phyloP scores from a whole-genome alignment of 768 basidiomycete genomes.

The Hypholoma fasciculare region DNA sequence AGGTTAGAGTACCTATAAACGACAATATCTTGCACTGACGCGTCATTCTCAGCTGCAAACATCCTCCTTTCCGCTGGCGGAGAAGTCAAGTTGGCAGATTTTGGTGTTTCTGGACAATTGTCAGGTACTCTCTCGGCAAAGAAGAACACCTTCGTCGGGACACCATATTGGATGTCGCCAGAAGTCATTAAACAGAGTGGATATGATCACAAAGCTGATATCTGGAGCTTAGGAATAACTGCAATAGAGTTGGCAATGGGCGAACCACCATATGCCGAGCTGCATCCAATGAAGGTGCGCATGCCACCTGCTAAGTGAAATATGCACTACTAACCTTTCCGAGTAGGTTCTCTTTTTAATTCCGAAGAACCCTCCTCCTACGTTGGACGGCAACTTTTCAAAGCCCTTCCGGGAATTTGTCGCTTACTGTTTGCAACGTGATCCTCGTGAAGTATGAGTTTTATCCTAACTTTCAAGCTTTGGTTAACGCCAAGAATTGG shows the following conservation, averaged over 20 bases:
- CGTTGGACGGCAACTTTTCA: conserved; percentile 87
- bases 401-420: conserved; percentile 96
- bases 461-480: background rate
- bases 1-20: conserved; percentile 47
- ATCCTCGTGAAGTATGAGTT: conserved; percentile 80
- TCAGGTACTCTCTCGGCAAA: conserved; percentile 90
- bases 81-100: conserved; percentile 97
- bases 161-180: conserved; percentile 99
- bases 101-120: conserved; percentile 97
- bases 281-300: conserved; percentile 97
- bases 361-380: conserved; percentile 95
- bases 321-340: background rate
- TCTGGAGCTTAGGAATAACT: conserved; percentile 97
- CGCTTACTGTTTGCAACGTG: conserved; percentile 87
- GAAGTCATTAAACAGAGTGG: conserved; percentile 99
- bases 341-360: conserved; percentile 94
- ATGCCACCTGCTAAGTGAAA: background rate
- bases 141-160: conserved; percentile 98
- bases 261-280: conserved; percentile 96
- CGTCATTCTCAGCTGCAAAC: conserved; percentile 73
- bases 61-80: conserved; percentile 90
- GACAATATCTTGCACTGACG: conserved; percentile 2
- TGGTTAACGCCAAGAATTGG: background rate
- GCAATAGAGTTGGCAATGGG: conserved; percentile 97
- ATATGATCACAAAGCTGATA: conserved; percentile 98